Evolutionary conservation across 768 basidiomycete genomes (phyloP), one percentile per base, ranked within the genome.

Genomic region (Cubamyces lactineus): DNA sequence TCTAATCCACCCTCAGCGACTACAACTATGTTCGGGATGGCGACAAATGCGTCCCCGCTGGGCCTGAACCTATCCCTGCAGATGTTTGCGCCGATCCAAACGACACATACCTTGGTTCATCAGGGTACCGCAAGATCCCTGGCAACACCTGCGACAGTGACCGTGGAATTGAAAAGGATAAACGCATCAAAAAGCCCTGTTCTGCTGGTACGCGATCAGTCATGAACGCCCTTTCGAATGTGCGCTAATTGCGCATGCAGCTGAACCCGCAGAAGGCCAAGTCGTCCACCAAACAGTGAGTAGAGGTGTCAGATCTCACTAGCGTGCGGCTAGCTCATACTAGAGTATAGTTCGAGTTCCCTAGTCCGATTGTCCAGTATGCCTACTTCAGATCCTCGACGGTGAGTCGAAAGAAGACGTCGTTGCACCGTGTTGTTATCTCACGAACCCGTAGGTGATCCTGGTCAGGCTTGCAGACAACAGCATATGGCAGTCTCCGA

Each of bases 401-500:
- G 53, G 91, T 89, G 67, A 66, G 79, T 71, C 11, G 5, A 34
- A 5, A 34, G 5, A 34, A 5, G 11, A 5, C 34, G 1, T 34
- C 34, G 34, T 7, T 11, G 34, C 34, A 11, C 9, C 34, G 9
- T 34, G 11, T 34, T 11, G 34, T 6, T 34, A 34, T 34, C 34
- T 34, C 34, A 34, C 9, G 11, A 34, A 4, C 9, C 34, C 34
- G 0, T 68, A 92, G 84, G 95, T 94, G 0, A 83, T 98, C 57
- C 84, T 99, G 34, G 86, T 92, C 42, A 88, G 92, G 6, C 82
- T 97, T 3, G 72, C 73, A 1, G 94, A 98, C 69, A 74, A 85
- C 63, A 81, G 84, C 0, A 80, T 98, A 56, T 98, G 94, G 94
- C 95, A 98, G 77, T 97, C 94, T 0, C 86, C 85, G 68, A 98